Evolutionary conservation across 805 yeast genomes (phyloP).

Genomic region (Candida maltosa): DNA sequence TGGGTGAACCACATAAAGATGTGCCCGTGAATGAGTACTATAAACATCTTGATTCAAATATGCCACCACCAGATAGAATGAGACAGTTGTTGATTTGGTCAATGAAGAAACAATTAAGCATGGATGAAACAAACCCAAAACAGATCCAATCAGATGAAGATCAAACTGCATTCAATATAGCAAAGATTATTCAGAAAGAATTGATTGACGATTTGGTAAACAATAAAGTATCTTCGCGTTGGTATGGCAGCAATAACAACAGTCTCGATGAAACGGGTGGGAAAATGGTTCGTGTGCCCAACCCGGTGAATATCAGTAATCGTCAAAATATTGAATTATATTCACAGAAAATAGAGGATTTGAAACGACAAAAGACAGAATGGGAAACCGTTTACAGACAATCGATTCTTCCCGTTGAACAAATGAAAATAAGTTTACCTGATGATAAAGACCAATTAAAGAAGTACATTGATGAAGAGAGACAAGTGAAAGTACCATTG

Average conservation of each 20-base stretch:
- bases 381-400: constrained; percentile 40
- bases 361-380: constrained; percentile 43
- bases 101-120: constrained; percentile 45
- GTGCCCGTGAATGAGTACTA: constrained; percentile 53
- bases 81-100: constrained; percentile 70
- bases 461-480: too few relatives aligned
- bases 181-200: constrained; percentile 64
- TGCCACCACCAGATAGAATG: constrained; percentile 75
- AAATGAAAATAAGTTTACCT: constrained; percentile 7
- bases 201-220: constrained; percentile 54
- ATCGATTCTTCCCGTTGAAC: constrained; percentile 14
- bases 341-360: constrained; percentile 37
- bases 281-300: constrained; percentile 44
- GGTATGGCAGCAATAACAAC: constrained; percentile 51
- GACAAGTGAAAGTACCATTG: too few relatives aligned
- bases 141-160: constrained; percentile 26
- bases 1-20: constrained; percentile 63
- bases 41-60: constrained; percentile 56
- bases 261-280: constrained; percentile 17
- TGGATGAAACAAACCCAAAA: constrained; percentile 17
- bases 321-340: constrained; percentile 44
- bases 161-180: constrained; percentile 46
- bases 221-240: constrained; percentile 61
- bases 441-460: too few relatives aligned
- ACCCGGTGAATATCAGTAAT: constrained; percentile 58